Evolutionary conservation across 208 protist genomes (phyloP), one percentile per base, ranked within the genome.

Genomic region (Novymonas esmeraldas): DNA sequence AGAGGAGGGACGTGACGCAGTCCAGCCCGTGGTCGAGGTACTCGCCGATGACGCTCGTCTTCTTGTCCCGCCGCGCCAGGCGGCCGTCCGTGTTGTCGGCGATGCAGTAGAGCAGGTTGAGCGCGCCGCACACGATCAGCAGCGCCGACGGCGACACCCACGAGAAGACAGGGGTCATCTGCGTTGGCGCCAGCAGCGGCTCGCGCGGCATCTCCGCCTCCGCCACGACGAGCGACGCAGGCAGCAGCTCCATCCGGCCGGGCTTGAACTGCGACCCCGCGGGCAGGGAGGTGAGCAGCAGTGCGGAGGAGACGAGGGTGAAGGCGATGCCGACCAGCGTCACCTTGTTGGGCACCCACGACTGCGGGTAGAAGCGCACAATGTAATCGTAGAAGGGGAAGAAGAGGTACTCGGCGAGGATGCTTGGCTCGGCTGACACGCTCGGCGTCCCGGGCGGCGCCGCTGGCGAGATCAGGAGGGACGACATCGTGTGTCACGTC

Each of bases 11-110:
- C 20, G 90, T 95, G 33, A 95, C 89, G 55, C 93, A 97, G 79
- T 97, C 93, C 13, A 95, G 86, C 2, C 93, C 90, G 59, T 97
- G 93, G 61, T 97, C 93, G 26, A 97, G 85, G 76, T 97, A 97
- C 74, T 97, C 93, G 28, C 93, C 93, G 69, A 87, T 89, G 4
- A 76, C 69, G 46, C 86, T 95, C n/a, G 79, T 80, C 55, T 88
- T 85, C 33, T 70, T 60, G 50, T 93, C 75, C 36, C 93, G 88
- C 11, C 93, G 85, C 0, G 93, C 93, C 1, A 95, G 85, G n/a
- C 90, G 79, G 28, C 93, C 93, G 58, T 97, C 93, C 14, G 87
- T 93, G 80, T 97, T 97, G 79, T 97, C 93, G 16, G 90, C 84
- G 26, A 93, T 57, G 39, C 90, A 95, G 78, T 97, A 97, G 34